Base-by-base conservation (phyloP, 441 rosid species). In the Pelargonium citronellum region DNA sequence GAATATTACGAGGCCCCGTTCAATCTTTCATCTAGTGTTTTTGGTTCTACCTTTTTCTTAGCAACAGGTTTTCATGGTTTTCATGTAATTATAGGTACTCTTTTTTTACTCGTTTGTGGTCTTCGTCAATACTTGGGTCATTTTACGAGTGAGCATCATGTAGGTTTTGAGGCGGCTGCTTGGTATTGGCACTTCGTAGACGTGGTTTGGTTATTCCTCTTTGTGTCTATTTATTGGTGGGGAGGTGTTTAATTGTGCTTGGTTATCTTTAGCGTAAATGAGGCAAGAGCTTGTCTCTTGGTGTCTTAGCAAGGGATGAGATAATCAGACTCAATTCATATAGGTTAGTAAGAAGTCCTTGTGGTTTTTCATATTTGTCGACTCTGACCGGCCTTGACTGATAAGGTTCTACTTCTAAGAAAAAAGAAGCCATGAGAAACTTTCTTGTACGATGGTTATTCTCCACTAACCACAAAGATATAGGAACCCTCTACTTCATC, bases 1-100 rank as follows among this genome's bases (percentile, higher is more conserved):
- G 62, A 57, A 57, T 57, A 57, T 57, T 15, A 57, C 17, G 17
- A 12, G 7, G 55, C 55, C 5, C 55, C 55, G 7, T 49, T 49
- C 13, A 4, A 12, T 49, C 15, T 49, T 49, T 49, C 55, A 13
- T 12, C 15, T 12, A 51, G 70, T 67, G 19, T 67, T 24, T 51
- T 46, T 51, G 71, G 63, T 53, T 68, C 62, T 22, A 68, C 63
- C 47, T 34, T 68, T 49, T 68, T 53, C 60, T 51, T 68, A 51
- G 62, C 63, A 20, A 68, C 63, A 22, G 46, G 71, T 39, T 68
- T 68, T 68, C 61, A 67, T 47, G 57, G 70, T 47, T 67, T 67
- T 67, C 71, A 68, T 68, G 71, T 68, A 9, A 49, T 68, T 24
- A 68, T 68, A 49, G 62, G 71, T 12, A 68, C 71, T 49, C 63